These are phyloP conservation scores for Allium fistulosum DNA, from an alignment of 106 monocot genomes.

Conservation along the genomic window DNA sequence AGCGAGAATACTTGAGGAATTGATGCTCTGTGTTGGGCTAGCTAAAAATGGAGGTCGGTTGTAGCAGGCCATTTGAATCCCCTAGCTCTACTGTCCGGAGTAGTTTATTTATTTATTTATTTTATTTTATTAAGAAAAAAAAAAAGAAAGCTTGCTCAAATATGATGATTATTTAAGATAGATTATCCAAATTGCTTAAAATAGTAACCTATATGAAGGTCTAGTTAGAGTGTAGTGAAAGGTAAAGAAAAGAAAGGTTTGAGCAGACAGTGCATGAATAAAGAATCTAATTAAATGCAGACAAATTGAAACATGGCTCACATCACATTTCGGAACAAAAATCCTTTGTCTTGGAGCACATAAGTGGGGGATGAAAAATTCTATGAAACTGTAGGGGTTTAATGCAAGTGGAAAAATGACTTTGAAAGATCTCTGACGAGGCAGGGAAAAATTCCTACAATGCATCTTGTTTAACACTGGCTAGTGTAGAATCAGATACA, in stretches of 20 bases:
- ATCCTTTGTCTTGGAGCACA: neutral
- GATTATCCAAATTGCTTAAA: neutral
- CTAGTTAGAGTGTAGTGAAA: neutral
- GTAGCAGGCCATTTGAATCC: too few relatives aligned
- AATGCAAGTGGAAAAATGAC: neutral
- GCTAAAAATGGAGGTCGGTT: too few relatives aligned
- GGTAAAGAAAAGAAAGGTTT: neutral
- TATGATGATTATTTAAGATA: too few relatives aligned
- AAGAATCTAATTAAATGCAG: neutral
- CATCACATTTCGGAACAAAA: slow-evolving; percentile 1
- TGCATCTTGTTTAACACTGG: neutral
- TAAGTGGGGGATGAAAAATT: neutral
- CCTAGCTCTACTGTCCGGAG: too few relatives aligned
- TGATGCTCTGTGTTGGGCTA: too few relatives aligned
- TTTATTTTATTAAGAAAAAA: too few relatives aligned
- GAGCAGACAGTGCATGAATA: neutral
- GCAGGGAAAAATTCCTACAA: neutral
- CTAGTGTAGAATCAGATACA: slow-evolving; percentile 4
- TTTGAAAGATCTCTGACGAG: neutral
- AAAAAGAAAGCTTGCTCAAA: neutral
- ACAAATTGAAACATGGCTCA: neutral
- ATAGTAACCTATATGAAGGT: neutral
- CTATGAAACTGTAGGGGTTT: neutral
- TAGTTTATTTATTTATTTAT: too few relatives aligned
- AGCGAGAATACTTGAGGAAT: too few relatives aligned